Evolutionary conservation across 371 early-diverging fungal species (phyloP), one percentile per base, ranked within the genome.

Genomic region (Mucor plumbeus): DNA sequence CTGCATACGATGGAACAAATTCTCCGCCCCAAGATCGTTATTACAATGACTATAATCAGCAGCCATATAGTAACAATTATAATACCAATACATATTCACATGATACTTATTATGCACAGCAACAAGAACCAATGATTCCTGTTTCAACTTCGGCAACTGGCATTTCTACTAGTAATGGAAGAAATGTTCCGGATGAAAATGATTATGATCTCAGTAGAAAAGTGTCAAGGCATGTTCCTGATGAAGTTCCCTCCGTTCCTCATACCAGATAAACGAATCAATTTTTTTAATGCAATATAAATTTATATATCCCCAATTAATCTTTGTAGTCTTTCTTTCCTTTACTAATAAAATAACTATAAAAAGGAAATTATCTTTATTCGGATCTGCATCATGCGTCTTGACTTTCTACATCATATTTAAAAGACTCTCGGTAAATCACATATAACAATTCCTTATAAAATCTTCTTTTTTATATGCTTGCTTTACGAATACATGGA

Each of bases 131-230:
- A 36, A 70, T 57, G 40, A 63, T 56, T 15, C 34, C 56, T 56
- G n/a, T 54, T 40, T 26, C 41, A 15, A 54, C 53, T 33, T 63
- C 63, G 17, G 47, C 47, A 43, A 33, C 61, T 0, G n/a, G 33
- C 3, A 7, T 31, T 31, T 43, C 60, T 6, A 34, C 8, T 6
- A 61, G 19, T 14, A 53, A 35, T 33, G 66, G 53, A 9, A n/a
- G 71, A 47, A 63, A 71, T 34, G 71, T 71, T 5, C 71, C 71
- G 33, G 63, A 71, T 61, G 71, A 71, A 48, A 39, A 50, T 5
- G 71, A 71, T 36, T 58, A 65, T 38, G 35, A 38, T 60, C 50
- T 35, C 19, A 26, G 15, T 14, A 38, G 53, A 14, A 53, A 53
- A 31, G 53, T 53, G 53, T 53, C 53, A n/a, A 61, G 71, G 50